A percentile compares a stretch with the other conserved stretches of the same genome.
Conservation (phyloP, 768 basidiomycete species). For the Leccinum boreale region DNA sequence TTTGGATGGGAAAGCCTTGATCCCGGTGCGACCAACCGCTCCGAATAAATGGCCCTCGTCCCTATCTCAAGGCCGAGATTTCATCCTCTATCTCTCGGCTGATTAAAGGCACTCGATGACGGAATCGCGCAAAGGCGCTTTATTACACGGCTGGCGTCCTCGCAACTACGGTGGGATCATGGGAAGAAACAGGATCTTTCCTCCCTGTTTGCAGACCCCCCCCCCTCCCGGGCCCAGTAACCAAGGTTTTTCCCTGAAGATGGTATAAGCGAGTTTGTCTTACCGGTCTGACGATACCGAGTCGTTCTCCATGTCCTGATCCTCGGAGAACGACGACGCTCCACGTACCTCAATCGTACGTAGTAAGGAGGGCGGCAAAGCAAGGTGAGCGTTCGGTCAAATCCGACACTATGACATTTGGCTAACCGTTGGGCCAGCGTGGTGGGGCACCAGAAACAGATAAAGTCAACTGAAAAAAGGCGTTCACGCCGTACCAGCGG, state of each 20-base stretch:
- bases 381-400: conserved; percentile 3
- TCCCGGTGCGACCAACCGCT: conserved; percentile 5
- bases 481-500: not conserved
- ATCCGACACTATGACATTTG: not conserved
- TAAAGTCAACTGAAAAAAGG: not conserved
- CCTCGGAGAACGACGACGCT: conserved; percentile 2
- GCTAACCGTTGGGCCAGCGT: not conserved
- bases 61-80: not conserved
- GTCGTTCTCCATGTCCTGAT: conserved; percentile 5
- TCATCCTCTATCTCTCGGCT: not conserved
- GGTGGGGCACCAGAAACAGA: not conserved
- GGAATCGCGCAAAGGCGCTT: not conserved
- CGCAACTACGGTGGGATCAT: conserved; percentile 8
- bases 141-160: conserved; percentile 4
- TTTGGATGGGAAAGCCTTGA: conserved; percentile 19
- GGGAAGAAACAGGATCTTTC: not conserved
- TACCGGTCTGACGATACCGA: not conserved
- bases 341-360: not conserved
- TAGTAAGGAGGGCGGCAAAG: not conserved
- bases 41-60: not conserved
- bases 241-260: not conserved
- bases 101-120: conserved; percentile 7
- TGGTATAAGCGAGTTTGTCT: not conserved
- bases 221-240: not conserved
- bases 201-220: not conserved